These are phyloP conservation scores for Penicillium ochrochloron DNA, from an alignment of 495 filamentous ascomycete species.

Conservation along the genomic window DNA sequence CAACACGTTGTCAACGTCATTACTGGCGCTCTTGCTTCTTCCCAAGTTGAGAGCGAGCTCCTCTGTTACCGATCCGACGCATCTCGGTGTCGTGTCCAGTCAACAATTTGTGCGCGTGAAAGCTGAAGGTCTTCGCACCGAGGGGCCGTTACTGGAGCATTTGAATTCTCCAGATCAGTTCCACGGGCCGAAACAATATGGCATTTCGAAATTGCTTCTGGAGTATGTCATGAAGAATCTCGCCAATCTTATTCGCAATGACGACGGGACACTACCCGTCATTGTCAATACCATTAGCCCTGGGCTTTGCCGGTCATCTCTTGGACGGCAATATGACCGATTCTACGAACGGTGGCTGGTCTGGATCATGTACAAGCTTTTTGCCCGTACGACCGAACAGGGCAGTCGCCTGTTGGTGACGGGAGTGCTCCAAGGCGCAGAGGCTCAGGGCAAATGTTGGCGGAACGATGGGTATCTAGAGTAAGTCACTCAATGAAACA, in stretches of 20 bases:
- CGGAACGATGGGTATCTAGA: slow-evolving; percentile 49
- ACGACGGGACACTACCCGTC: slow-evolving; percentile 43
- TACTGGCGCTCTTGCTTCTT: slow-evolving; percentile 60
- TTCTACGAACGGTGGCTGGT: slow-evolving; percentile 44
- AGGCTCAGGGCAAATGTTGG: slow-evolving; percentile 58
- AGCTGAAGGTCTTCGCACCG: slow-evolving; percentile 37
- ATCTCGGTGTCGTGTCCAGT: slow-evolving; percentile 48
- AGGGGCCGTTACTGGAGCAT: slow-evolving; percentile 38
- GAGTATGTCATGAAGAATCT: slow-evolving; percentile 50
- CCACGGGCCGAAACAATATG: slow-evolving; percentile 46
- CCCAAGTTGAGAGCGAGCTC: slow-evolving; percentile 46
- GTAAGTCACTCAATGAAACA: slow-evolving; percentile 30
- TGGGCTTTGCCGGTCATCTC: slow-evolving; percentile 45
- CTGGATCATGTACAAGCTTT: slow-evolving; percentile 44
- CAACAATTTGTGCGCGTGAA: slow-evolving; percentile 47
- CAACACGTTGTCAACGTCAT: slow-evolving; percentile 60
- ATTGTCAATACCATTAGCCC: slow-evolving; percentile 54
- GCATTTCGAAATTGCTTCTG: slow-evolving; percentile 52
- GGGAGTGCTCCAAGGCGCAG: slow-evolving; percentile 50
- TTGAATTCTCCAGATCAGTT: slow-evolving; percentile 37
- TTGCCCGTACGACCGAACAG: slow-evolving; percentile 54
- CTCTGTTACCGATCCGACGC: slow-evolving; percentile 32
- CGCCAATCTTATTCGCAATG: slow-evolving; percentile 35
- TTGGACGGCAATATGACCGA: slow-evolving; percentile 45
- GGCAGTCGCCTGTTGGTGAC: slow-evolving; percentile 58